A percentile compares a stretch with the other conserved stretches of the same genome.
Evolutionary conservation across 345 rosid genomes (phyloP).

Genomic region (Erucastrum elatum): DNA sequence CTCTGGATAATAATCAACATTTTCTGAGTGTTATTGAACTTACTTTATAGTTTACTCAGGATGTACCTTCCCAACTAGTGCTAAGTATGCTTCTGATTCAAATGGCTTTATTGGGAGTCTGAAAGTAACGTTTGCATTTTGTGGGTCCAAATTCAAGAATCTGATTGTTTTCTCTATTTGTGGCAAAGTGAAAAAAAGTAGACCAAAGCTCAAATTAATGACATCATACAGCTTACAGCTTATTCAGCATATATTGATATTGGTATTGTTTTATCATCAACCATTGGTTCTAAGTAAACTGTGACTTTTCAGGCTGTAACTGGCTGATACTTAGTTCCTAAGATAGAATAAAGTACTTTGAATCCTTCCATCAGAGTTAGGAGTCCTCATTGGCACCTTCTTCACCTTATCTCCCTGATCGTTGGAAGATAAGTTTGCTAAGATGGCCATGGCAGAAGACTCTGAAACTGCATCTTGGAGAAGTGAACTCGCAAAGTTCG

Average conservation of each 20-base stretch:
- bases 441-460: not conserved
- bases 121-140: too few relatives aligned
- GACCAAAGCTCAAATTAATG: too few relatives aligned
- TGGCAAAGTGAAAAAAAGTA: too few relatives aligned
- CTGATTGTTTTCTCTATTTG: too few relatives aligned
- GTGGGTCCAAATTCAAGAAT: too few relatives aligned
- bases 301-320: not conserved
- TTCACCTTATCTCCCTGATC: too few relatives aligned
- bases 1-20: not conserved
- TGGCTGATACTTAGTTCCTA: not conserved
- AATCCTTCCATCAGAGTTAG: not conserved
- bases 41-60: constrained; percentile 37
- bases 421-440: too few relatives aligned
- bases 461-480: not conserved
- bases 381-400: not conserved
- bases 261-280: not conserved
- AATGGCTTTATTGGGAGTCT: too few relatives aligned
- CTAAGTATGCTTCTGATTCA: not conserved
- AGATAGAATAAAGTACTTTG: too few relatives aligned
- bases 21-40: constrained; percentile 4
- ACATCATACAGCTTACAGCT: not conserved
- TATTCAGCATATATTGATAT: not conserved
- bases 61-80: constrained; percentile 42
- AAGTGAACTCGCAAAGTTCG: not conserved
- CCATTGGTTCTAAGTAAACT: not conserved